These are phyloP conservation scores for Clonostachys rhizophaga DNA, from an alignment of 2,329 filamentous ascomycete genomes.

Conservation along the genomic window DNA sequence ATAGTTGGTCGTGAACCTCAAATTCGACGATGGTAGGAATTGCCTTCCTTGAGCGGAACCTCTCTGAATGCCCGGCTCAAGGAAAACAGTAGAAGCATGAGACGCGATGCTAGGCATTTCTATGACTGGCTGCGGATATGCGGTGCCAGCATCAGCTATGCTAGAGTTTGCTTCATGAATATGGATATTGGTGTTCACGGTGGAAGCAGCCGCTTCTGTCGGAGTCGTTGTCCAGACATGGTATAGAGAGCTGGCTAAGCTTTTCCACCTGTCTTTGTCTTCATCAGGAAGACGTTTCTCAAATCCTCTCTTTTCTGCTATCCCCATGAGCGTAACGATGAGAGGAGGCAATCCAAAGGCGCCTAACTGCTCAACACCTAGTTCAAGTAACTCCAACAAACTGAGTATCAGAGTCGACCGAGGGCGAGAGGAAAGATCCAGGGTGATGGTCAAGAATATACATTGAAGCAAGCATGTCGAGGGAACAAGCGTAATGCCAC, in stretches of 20 bases:
- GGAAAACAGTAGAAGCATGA: too few relatives aligned
- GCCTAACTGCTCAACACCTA: slow-evolving; percentile 23
- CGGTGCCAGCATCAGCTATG: background rate
- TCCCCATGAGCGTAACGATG: slow-evolving; percentile 23
- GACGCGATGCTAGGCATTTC: too few relatives aligned
- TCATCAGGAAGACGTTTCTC: slow-evolving; percentile 21
- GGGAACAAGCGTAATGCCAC: slow-evolving; percentile 23
- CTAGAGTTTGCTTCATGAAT: background rate
- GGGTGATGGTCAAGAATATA: slow-evolving; percentile 28
- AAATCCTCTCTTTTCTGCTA: slow-evolving; percentile 22
- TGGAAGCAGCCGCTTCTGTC: background rate
- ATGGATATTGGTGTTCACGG: background rate
- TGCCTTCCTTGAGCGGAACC: background rate
- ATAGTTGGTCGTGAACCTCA: background rate
- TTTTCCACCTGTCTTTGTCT: slow-evolving; percentile 23
- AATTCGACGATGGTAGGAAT: background rate
- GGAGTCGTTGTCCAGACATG: slow-evolving; percentile 14
- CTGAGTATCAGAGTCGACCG: slow-evolving; percentile 27
- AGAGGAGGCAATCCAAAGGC: slow-evolving; percentile 24
- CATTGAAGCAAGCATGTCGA: slow-evolving; percentile 29
- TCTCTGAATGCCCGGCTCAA: background rate
- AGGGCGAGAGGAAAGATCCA: slow-evolving; percentile 21
- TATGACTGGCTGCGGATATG: too few relatives aligned
- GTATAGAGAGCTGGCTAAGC: slow-evolving; percentile 15
- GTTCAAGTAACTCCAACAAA: slow-evolving; percentile 26